Conservation (phyloP, 1,284 basidiomycete species). For the Fistulinella cinereoalba region DNA sequence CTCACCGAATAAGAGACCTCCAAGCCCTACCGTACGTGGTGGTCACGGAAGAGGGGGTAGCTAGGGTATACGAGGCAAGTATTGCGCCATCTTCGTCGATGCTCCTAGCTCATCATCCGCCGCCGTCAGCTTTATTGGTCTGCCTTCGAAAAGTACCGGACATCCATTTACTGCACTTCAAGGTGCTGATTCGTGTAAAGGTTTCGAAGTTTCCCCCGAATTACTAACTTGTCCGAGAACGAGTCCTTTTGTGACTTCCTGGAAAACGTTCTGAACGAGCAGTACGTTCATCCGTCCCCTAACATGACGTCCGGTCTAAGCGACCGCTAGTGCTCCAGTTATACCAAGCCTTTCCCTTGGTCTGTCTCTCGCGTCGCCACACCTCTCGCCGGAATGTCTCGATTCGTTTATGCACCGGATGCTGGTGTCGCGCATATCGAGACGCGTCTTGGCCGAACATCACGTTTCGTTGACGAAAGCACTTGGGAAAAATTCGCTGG, state of each 20-base stretch:
- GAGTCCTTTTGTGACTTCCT: constrained; percentile 75
- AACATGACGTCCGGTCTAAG: constrained; percentile 7
- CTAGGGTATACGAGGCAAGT: constrained; percentile 80
- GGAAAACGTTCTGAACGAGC: constrained; percentile 64
- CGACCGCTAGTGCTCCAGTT: constrained; percentile 55
- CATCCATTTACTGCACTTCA: constrained; percentile 2
- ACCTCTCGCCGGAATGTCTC: constrained; percentile 73
- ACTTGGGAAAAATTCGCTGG: constrained; percentile 37
- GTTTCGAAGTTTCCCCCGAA: constrained; percentile 73
- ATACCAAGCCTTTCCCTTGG: constrained; percentile 78
- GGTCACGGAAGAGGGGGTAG: constrained; percentile 82
- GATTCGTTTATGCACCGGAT: constrained; percentile 90
- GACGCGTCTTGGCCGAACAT: constrained; percentile 86
- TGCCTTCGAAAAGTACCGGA: constrained; percentile 72
- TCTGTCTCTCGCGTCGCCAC: constrained; percentile 73
- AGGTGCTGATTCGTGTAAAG: constrained; percentile 38
- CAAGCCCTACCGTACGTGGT: constrained; percentile 86
- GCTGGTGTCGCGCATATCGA: constrained; percentile 87
- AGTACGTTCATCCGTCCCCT: constrained; percentile 44
- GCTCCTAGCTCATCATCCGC: neutral
- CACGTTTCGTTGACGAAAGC: constrained; percentile 80
- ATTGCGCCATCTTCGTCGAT: neutral
- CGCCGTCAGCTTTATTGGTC: constrained; percentile 74
- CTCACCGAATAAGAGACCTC: constrained; percentile 84
- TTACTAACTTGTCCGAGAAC: constrained; percentile 77